Base-by-base conservation (phyloP, 352 stramenopile species). In the Pythium utonaiense region DNA sequence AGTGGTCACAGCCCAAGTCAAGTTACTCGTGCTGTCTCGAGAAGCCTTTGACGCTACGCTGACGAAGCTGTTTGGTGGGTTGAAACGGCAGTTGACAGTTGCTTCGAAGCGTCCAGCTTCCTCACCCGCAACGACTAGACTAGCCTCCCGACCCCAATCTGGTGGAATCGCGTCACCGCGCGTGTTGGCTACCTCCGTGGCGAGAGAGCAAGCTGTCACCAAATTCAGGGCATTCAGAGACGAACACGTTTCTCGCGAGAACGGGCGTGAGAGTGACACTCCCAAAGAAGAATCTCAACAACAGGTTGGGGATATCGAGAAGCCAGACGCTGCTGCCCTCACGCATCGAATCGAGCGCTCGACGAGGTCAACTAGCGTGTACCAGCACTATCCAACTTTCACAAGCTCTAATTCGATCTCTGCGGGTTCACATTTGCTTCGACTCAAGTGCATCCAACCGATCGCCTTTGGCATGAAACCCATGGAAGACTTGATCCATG, bases 381-480 rank as follows among this genome's bases (percentile, higher is more conserved):
- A 75, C 28, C 73, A 78, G 48, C 42, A 80, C 27, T 80, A 77
- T 45, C 73, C 73, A 3, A 58, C 52, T 1, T 80, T 80, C 19
- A 34, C 31, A 10, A 63, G 53, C 28, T 21, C 19, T 12, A 24
- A n/a, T 13, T 31, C 30, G 0, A 64, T 34, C 24, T 40, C 31
- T 30, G 34, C 57, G 25, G 61, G 28, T 22, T 69, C 30, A 13
- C 66, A 74, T 16, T 38, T 57, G 24, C 70, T 80, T 41, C 66
- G 70, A 0, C 44, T 80, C 25, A 77, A 76, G 31, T 78, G 60
- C 48, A 64, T 63, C 4, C 66, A 78, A 34, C 73, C 73, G 27
- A 80, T 80, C 21, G 67, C 67, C 21, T 80, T 80, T 45, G 55
- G 63, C 4, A 76, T 80, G 73, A 59, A 71, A 14, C 57, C 60